phyloP scores from a whole-genome alignment of 2,329 filamentous ascomycete species.

The Diaporthe sp. region DNA sequence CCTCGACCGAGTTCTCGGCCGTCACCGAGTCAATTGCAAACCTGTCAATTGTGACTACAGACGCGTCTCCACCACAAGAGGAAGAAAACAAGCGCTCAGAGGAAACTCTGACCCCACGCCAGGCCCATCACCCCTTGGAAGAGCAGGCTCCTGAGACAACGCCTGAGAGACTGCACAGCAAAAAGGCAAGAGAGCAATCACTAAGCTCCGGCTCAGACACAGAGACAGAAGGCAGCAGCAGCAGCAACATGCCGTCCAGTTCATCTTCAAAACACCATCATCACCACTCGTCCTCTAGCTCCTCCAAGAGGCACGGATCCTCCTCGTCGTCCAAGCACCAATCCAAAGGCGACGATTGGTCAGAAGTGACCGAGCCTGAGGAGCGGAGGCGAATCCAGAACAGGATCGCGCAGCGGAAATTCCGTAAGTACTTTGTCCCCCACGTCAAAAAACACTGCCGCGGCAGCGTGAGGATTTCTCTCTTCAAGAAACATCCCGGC shows the following conservation, averaged over 20 bases:
- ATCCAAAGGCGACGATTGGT: slow-evolving; percentile 72
- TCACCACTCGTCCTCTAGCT: slow-evolving; percentile 41
- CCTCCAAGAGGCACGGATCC: slow-evolving; percentile 49
- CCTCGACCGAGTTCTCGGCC: slow-evolving; percentile 25
- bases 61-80: neutral
- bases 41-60: slow-evolving; percentile 13
- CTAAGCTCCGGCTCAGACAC: slow-evolving; percentile 45
- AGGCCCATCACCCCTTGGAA: slow-evolving; percentile 5
- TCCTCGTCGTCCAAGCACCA: slow-evolving; percentile 47
- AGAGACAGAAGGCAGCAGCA: slow-evolving; percentile 37
- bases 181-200: neutral
- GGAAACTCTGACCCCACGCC: slow-evolving; percentile 27
- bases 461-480: no score
- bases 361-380: slow-evolving; percentile 74
- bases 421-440: slow-evolving; percentile 63
- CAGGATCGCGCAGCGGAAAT: slow-evolving; percentile 79
- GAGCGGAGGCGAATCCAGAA: slow-evolving; percentile 82
- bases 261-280: slow-evolving; percentile 37
- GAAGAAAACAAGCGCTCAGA: slow-evolving; percentile 9
- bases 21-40: slow-evolving; percentile 29
- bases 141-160: neutral
- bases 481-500: neutral
- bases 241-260: slow-evolving; percentile 48
- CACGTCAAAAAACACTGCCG: neutral
- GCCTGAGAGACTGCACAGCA: neutral